Percentiles rank a stretch among this genome's conserved stretches.
Conservation (phyloP, 176 grass and related monocot genomes). For the Oryza officinalis region DNA sequence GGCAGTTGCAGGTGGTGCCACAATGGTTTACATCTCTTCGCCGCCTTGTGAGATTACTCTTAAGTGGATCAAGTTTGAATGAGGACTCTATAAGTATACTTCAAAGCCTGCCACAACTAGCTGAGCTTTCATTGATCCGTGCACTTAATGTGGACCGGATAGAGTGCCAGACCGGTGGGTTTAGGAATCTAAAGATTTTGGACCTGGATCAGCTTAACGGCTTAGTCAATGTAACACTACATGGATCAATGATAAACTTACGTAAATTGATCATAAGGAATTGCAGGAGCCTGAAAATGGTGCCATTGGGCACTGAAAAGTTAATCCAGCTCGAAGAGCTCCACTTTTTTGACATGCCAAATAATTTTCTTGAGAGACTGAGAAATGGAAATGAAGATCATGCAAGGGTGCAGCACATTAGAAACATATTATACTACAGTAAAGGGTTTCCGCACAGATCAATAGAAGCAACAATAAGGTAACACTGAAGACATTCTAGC, state of each 20-base stretch:
- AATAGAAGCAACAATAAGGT: not conserved
- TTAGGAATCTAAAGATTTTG: not conserved
- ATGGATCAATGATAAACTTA: not conserved
- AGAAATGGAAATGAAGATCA: not conserved
- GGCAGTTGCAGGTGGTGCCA: not conserved
- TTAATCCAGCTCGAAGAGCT: not conserved
- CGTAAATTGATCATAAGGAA: slow-evolving; percentile 9
- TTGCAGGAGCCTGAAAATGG: slow-evolving; percentile 2
- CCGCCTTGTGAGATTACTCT: slow-evolving; percentile 18
- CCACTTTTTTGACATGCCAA: slow-evolving; percentile 7
- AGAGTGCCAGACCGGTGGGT: not conserved
- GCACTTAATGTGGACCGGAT: slow-evolving; percentile 2
- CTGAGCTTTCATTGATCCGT: slow-evolving; percentile 12
- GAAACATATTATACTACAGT: slow-evolving; percentile 1
- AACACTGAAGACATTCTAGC: not conserved
- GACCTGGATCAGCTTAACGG: not conserved
- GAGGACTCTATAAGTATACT: slow-evolving; percentile 22
- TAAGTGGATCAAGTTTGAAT: slow-evolving; percentile 17
- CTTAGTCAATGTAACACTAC: not conserved
- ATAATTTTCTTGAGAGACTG: slow-evolving; percentile 5
- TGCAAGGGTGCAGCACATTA: slow-evolving; percentile 4
- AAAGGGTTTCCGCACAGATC: not conserved
- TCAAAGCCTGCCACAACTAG: slow-evolving; percentile 14
- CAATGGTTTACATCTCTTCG: slow-evolving; percentile 11
- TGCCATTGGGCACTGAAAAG: slow-evolving; percentile 12